A percentile compares a stretch with the other conserved stretches of the same genome.
phyloP scores from a whole-genome alignment of 306 rosid genomes.

The Prunus kanzakura region DNA sequence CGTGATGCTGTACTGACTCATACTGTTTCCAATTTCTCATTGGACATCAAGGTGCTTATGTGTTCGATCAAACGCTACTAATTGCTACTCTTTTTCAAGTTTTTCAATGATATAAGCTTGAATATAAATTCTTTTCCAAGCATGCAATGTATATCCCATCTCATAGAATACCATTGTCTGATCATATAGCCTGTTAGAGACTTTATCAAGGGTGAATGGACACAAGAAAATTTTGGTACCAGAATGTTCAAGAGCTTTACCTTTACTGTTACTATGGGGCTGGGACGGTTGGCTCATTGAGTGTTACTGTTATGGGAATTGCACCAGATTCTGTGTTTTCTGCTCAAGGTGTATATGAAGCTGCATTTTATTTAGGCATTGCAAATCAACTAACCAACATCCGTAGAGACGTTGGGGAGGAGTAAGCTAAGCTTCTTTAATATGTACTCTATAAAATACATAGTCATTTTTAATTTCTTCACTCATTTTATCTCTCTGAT shows the following conservation, averaged over 20 bases:
- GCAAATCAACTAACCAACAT: constrained; percentile 89
- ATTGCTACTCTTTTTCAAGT: too few species aligned
- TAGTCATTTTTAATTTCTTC: not conserved
- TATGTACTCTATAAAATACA: not conserved
- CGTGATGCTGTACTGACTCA: constrained; percentile 72
- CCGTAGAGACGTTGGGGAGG: constrained; percentile 93
- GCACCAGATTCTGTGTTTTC: constrained; percentile 56
- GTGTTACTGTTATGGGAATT: constrained; percentile 84
- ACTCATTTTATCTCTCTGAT: not conserved
- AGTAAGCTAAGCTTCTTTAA: constrained; percentile 43
- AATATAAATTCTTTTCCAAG: too few species aligned
- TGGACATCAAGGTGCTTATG: constrained; percentile 55
- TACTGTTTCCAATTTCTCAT: constrained; percentile 56
- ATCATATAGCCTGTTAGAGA: constrained; percentile 59
- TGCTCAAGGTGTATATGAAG: constrained; percentile 46
- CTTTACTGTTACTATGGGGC: constrained; percentile 93
- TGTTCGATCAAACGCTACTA: too few species aligned
- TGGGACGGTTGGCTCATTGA: constrained; percentile 83
- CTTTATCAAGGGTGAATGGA: constrained; percentile 91
- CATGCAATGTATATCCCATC: not conserved
- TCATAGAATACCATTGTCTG: not conserved
- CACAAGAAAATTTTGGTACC: constrained; percentile 55
- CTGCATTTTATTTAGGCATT: constrained; percentile 73
- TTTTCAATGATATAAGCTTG: too few species aligned
- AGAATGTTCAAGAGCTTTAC: constrained; percentile 67